phyloP scores from a whole-genome alignment of 352 stramenopile species.

The Phytophthora quininea region DNA sequence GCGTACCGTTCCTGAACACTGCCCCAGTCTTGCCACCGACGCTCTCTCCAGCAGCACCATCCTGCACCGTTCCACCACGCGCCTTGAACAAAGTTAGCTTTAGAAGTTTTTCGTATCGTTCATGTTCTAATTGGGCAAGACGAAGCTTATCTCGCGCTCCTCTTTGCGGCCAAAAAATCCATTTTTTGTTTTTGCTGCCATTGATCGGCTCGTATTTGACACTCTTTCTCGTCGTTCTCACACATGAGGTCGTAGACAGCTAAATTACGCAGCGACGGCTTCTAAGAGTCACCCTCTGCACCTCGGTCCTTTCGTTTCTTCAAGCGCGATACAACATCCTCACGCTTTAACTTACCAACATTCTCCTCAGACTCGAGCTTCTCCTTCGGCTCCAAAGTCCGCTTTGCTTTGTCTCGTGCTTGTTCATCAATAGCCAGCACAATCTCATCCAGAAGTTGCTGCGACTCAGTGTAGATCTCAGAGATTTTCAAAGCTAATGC shows the following conservation, averaged over 20 bases:
- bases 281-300: not conserved
- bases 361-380: constrained; percentile 4
- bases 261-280: not conserved
- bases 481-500: not conserved
- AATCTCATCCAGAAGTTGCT: constrained; percentile 9
- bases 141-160: constrained; percentile 8
- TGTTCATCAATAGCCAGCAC: constrained; percentile 8
- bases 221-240: not conserved
- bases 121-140: constrained; percentile 12
- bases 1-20: too few relatives aligned
- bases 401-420: not conserved
- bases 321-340: constrained; percentile 4
- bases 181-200: constrained; percentile 2
- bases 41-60: not conserved
- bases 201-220: not conserved
- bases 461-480: constrained; percentile 3
- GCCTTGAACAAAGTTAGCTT: not conserved
- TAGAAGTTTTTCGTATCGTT: constrained; percentile 6
- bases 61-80: not conserved
- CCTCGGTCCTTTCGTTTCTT: constrained; percentile 9
- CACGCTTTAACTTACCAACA: constrained; percentile 7
- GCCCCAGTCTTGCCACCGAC: too few relatives aligned
- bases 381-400: not conserved
- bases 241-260: not conserved
- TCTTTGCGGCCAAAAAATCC: constrained; percentile 8